Evolutionary conservation across 352 stramenopile genomes (phyloP).

Genomic region (Phytopythium aichiense): DNA sequence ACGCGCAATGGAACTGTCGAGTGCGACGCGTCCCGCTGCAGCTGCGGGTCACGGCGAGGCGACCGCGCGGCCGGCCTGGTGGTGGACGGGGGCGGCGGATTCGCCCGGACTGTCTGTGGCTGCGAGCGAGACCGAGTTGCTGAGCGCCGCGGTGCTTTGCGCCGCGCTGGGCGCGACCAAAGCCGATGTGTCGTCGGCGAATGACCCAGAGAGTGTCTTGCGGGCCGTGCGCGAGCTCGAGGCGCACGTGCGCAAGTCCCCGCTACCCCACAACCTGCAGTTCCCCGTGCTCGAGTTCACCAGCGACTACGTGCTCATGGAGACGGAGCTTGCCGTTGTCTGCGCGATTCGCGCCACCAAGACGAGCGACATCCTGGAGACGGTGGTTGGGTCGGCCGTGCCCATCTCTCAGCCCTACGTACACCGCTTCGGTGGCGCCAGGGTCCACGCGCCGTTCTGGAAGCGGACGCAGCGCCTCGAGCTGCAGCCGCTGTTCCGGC

Average conservation of each 20-base stretch:
- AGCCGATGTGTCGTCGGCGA: conserved; percentile 6
- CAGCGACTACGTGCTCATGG: conserved; percentile 49
- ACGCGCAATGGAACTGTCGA: conserved; percentile 3
- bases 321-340: conserved; percentile 53
- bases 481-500: conserved; percentile 33
- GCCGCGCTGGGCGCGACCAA: conserved; percentile 40
- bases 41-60: not conserved
- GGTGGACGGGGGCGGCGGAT: conserved; percentile 18
- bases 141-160: conserved; percentile 71
- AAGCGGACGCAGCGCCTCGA: conserved; percentile 55
- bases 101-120: conserved; percentile 12
- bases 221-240: conserved; percentile 37
- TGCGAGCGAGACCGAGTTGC: conserved; percentile 53
- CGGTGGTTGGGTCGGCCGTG: conserved; percentile 59
- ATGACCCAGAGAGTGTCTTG: conserved; percentile 8
- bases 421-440: conserved; percentile 64
- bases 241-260: conserved; percentile 51
- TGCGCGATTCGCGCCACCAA: conserved; percentile 62
- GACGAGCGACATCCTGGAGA: conserved; percentile 55
- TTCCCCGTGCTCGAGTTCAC: conserved; percentile 49
- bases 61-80: conserved; percentile 15
- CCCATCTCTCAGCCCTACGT: conserved; percentile 61
- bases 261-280: conserved; percentile 51
- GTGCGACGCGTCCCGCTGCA: not conserved
- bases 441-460: conserved; percentile 75